Base-by-base conservation (phyloP, 495 filamentous ascomycete genomes). In the Talaromyces wortmannii region DNA sequence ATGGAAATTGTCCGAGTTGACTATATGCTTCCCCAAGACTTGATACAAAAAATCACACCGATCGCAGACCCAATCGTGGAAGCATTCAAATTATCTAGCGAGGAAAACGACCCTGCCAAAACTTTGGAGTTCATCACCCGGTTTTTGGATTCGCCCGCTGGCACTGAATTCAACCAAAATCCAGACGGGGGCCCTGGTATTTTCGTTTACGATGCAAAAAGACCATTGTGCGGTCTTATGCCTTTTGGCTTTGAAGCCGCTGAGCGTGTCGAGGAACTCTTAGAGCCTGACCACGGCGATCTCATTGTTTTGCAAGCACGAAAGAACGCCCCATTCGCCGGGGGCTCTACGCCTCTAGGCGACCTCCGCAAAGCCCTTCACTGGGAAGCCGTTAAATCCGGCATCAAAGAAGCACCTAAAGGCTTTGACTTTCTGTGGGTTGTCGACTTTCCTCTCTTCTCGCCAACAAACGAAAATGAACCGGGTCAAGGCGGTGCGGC, bases 361-460 rank as follows among this genome's bases (percentile, higher is more conserved):
- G 80, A 83, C 43, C 75, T 95, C 18, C 83, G 94, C 15, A 83
- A 80, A 4, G 82, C 86, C 0, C 62, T 97, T 1, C 83, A 91
- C 64, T 76, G 79, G 17, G 73, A 76, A 23, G 90, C 88, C 10
- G 75, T 92, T 2, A 71, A 76, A 33, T 58, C 73, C 23, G 80
- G 75, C 3, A 67, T 90, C 32, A 67, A 91, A 4, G 63, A 77
- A 2, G 71, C 74, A 0, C 77, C 82, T 4, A 60, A 68, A 16
- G 74, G 69, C 11, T 88, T 89, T 59, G 72, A 78, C 40, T 90
- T 90, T 61, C 67, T 89, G 48, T 98, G 95, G 94, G 78, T 98
- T 6, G 83, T 78, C 2, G 82, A 91, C 57, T 98, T 98, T 67
- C 94, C 94, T 6, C 83, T 98, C 50, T 97, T 98, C 73, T 87